A percentile compares a stretch with the other conserved stretches of the same genome.
Conservation (phyloP, 2,329 filamentous ascomycete species). For the Nemania abortiva region DNA sequence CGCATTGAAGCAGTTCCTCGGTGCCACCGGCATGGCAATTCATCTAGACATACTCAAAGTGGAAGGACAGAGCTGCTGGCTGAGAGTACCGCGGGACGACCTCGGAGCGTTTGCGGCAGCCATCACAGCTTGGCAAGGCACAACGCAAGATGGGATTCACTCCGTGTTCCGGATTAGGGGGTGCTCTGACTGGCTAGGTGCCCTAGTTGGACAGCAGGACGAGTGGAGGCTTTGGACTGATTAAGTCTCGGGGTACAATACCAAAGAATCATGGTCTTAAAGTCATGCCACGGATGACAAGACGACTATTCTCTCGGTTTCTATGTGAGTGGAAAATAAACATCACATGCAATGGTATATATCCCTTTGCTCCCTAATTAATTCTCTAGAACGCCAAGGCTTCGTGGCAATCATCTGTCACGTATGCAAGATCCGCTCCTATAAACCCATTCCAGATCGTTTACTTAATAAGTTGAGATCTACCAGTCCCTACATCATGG, state of each 20-base stretch:
- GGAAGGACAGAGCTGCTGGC: conserved; percentile 67
- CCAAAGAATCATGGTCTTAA: conserved; percentile 7
- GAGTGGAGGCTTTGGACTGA: conserved; percentile 63
- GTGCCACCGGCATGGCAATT: conserved; percentile 74
- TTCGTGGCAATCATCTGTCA: conserved; percentile 47
- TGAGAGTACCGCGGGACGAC: conserved; percentile 73
- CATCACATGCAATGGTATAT: conserved; percentile 37
- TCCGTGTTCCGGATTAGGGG: conserved; percentile 67
- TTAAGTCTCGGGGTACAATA: conserved; percentile 45
- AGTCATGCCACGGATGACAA: not conserved
- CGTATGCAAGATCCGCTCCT: conserved; percentile 50
- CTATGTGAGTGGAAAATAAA: conserved; percentile 23
- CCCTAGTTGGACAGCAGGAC: conserved; percentile 64
- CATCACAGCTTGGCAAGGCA: conserved; percentile 73
- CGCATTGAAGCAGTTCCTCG: conserved; percentile 77
- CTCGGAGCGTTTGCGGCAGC: conserved; percentile 71
- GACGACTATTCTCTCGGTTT: conserved; percentile 1
- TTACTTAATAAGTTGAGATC: conserved; percentile 39
- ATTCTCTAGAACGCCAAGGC: conserved; percentile 52
- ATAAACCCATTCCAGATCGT: conserved; percentile 44
- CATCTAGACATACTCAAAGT: conserved; percentile 77
- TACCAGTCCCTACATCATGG: conserved; percentile 70
- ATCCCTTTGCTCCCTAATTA: conserved; percentile 38
- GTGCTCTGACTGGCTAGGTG: conserved; percentile 74
- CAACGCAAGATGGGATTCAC: conserved; percentile 56